These are phyloP conservation scores for Castanospermum australe DNA, from an alignment of 306 rosid species.

Conservation along the genomic window DNA sequence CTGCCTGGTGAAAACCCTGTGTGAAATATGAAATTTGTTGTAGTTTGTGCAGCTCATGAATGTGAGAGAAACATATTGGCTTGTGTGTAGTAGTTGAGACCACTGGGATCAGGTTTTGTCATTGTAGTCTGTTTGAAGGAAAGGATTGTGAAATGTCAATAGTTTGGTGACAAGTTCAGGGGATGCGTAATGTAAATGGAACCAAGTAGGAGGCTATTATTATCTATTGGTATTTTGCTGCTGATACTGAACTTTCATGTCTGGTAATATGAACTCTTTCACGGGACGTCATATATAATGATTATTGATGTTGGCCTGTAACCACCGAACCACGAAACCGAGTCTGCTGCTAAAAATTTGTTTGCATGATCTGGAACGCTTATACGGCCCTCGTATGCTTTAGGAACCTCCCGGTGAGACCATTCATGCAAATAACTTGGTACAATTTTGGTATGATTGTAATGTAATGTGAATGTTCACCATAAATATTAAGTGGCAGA, in stretches of 20 bases:
- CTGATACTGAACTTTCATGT: conserved; percentile 32
- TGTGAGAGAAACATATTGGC: conserved; percentile 42
- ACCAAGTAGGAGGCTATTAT: conserved; percentile 33
- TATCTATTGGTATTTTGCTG: conserved; percentile 22
- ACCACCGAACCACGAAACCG: too few relatives aligned
- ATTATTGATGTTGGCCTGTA: too few relatives aligned
- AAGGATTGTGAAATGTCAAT: conserved; percentile 26
- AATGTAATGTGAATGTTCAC: too few relatives aligned
- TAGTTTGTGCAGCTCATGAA: conserved; percentile 45
- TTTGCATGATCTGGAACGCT: too few relatives aligned
- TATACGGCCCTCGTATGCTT: too few relatives aligned
- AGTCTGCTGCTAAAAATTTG: too few relatives aligned
- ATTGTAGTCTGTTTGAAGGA: conserved; percentile 36
- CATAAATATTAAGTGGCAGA: too few relatives aligned
- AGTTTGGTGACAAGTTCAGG: conserved; percentile 42
- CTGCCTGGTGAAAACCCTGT: conserved; percentile 78
- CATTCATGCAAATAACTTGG: too few relatives aligned
- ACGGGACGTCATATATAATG: background rate
- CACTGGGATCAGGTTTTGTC: conserved; percentile 29
- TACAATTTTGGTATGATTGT: too few relatives aligned
- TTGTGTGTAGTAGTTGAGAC: conserved; percentile 62
- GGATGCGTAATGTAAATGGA: conserved; percentile 53
- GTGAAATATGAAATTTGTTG: conserved; percentile 43
- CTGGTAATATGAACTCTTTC: conserved; percentile 6
- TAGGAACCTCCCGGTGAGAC: too few relatives aligned